Evolutionary conservation across 768 basidiomycete genomes (phyloP).

Genomic region (Termitomyces sp.): DNA sequence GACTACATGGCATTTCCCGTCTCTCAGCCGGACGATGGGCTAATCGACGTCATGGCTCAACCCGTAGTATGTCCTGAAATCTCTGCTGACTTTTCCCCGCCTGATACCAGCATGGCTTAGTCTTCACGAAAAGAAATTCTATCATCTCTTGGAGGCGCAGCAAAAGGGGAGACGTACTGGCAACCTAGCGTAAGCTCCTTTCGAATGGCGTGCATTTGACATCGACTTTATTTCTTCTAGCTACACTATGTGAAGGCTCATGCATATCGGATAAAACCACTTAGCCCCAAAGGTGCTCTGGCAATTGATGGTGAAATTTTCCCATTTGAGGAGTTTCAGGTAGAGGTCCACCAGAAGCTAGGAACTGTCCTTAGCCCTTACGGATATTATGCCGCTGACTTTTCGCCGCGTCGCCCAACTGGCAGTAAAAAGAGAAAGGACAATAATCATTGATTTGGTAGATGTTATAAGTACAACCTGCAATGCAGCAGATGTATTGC

Average conservation of each 20-base stretch:
- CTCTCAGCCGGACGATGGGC: conserved; percentile 73
- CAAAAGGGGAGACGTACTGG: conserved; percentile 63
- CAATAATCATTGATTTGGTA: neutral
- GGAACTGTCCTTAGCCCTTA: conserved; percentile 63
- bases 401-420: conserved; percentile 20
- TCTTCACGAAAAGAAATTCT: conserved; percentile 49
- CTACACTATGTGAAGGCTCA: conserved; percentile 69
- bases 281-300: conserved; percentile 47
- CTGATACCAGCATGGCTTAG: conserved; percentile 22
- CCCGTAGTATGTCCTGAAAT: conserved; percentile 41
- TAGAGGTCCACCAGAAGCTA: conserved; percentile 69
- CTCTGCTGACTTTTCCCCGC: neutral
- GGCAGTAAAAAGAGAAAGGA: conserved; percentile 1
- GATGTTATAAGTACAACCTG: neutral
- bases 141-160: conserved; percentile 54
- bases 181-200: conserved; percentile 42
- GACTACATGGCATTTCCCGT: conserved; percentile 84
- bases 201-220: neutral
- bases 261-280: conserved; percentile 69
- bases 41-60: conserved; percentile 70
- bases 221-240: conserved; percentile 30
- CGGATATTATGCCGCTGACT: conserved; percentile 58
- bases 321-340: conserved; percentile 71
- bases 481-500: neutral
- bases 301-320: conserved; percentile 78